phyloP scores from a whole-genome alignment of 1,284 basidiomycete genomes.

The Ceratobasidium sp. region DNA sequence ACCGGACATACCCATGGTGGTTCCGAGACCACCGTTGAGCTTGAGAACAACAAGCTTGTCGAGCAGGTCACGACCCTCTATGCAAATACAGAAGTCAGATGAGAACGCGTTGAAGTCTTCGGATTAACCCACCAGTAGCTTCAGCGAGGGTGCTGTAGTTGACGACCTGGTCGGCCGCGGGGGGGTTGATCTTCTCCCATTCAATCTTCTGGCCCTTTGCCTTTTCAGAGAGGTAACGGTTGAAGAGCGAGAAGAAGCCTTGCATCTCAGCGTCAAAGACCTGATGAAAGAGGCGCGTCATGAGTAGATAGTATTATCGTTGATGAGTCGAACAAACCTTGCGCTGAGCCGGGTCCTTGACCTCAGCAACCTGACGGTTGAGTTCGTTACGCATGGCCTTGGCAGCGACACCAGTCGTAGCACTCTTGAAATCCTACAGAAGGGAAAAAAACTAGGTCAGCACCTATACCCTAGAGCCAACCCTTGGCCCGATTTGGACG shows the following conservation, averaged over 20 bases:
- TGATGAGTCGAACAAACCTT: constrained; percentile 69
- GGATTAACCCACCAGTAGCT: constrained; percentile 44
- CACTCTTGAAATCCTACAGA: constrained; percentile 87
- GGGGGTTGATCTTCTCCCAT: constrained; percentile 98
- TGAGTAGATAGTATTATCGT: constrained; percentile 9
- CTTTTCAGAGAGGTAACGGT: constrained; percentile 94
- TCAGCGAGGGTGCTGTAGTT: constrained; percentile 81
- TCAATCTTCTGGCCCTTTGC: constrained; percentile 96
- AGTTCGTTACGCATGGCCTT: constrained; percentile 99
- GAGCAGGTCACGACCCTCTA: constrained; percentile 75
- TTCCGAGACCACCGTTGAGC: constrained; percentile 99
- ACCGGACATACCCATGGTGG: constrained; percentile 87
- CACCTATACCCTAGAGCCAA: neutral
- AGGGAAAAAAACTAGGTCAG: constrained; percentile 27
- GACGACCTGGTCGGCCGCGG: constrained; percentile 91
- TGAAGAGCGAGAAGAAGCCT: constrained; percentile 98
- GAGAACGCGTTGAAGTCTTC: neutral
- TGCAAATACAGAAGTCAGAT: neutral
- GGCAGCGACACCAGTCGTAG: constrained; percentile 95
- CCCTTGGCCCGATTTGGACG: too few relatives aligned
- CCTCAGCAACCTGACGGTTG: constrained; percentile 87
- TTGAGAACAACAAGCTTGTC: constrained; percentile 98
- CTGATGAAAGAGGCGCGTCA: constrained; percentile 57
- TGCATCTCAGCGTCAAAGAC: constrained; percentile 99
- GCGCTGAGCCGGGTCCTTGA: constrained; percentile 80